Conservation (phyloP, 2,329 filamentous ascomycete species). For the Fusarium sublunatum region DNA sequence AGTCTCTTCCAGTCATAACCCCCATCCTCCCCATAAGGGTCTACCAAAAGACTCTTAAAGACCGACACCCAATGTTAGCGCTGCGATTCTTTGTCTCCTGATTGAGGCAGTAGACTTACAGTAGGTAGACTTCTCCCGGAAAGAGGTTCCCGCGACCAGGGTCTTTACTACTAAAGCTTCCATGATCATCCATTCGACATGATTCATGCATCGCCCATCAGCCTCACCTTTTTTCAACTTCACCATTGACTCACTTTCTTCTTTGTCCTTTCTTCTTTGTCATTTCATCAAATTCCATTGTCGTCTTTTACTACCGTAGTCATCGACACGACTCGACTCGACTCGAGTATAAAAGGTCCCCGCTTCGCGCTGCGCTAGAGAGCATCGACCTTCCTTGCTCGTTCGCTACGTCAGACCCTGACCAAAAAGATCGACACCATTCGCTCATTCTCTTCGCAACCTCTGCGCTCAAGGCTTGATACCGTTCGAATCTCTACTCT, state of each 20-base stretch:
- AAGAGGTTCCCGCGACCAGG: constrained; percentile 8
- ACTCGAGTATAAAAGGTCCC: constrained; percentile 17
- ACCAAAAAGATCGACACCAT: constrained; percentile 31
- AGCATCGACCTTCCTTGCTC: constrained; percentile 30
- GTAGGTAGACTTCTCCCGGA: constrained; percentile 1
- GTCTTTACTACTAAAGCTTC: constrained; percentile 4
- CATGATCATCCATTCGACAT: constrained; percentile 7
- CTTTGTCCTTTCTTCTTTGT: constrained; percentile 12
- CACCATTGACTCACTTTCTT: constrained; percentile 4
- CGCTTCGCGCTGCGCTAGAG: constrained; percentile 31
- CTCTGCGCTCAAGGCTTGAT: constrained; percentile 1
- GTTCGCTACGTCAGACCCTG: constrained; percentile 39
- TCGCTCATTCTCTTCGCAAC: constrained; percentile 25
- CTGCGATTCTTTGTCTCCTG: not conserved
- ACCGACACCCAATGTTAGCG: not conserved
- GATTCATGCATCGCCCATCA: constrained; percentile 5
- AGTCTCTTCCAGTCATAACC: constrained; percentile 32
- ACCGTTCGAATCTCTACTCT: not conserved
- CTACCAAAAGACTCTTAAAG: not conserved
- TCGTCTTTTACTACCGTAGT: not conserved
- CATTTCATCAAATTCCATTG: not conserved
- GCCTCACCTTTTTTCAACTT: constrained; percentile 2
- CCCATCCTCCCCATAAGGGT: constrained; percentile 12
- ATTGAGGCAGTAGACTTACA: constrained; percentile 1
- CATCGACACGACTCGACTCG: constrained; percentile 15